phyloP scores from a whole-genome alignment of 768 basidiomycete species.

The Phaeolepiota aurea region DNA sequence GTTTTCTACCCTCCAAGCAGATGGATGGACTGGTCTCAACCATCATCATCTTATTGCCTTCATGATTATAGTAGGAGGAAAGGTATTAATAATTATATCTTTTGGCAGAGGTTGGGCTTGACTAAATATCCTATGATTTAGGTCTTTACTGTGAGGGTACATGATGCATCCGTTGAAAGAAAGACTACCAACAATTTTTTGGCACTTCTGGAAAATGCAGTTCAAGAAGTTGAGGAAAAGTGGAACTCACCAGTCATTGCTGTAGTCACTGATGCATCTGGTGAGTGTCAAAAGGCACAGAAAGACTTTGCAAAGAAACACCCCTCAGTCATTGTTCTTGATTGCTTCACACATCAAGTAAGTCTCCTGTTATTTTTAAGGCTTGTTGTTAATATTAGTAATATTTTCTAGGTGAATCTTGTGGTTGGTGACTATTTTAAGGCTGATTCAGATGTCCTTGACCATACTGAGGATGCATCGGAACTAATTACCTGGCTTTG shows the following conservation, averaged over 20 bases:
- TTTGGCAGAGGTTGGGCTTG: neutral
- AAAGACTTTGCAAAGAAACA: constrained; percentile 7
- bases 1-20: constrained; percentile 18
- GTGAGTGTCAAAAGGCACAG: constrained; percentile 20
- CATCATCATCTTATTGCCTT: constrained; percentile 21
- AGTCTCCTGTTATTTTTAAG: neutral
- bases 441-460: constrained; percentile 9
- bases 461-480: constrained; percentile 15
- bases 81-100: constrained; percentile 7
- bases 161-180: constrained; percentile 19
- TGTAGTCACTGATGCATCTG: constrained; percentile 24
- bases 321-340: constrained; percentile 17
- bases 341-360: constrained; percentile 22
- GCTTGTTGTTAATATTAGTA: neutral
- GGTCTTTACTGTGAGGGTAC: constrained; percentile 20
- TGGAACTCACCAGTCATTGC: constrained; percentile 20
- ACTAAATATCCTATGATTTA: constrained; percentile 6
- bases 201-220: constrained; percentile 10
- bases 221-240: constrained; percentile 11
- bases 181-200: constrained; percentile 23
- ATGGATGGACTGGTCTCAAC: constrained; percentile 27
- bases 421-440: constrained; percentile 31
- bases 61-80: constrained; percentile 15
- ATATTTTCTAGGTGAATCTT: constrained; percentile 23
- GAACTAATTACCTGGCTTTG: constrained; percentile 31